Evolutionary conservation across 2,329 filamentous ascomycete genomes (phyloP).

Genomic region (Aspergillus brasiliensis): DNA sequence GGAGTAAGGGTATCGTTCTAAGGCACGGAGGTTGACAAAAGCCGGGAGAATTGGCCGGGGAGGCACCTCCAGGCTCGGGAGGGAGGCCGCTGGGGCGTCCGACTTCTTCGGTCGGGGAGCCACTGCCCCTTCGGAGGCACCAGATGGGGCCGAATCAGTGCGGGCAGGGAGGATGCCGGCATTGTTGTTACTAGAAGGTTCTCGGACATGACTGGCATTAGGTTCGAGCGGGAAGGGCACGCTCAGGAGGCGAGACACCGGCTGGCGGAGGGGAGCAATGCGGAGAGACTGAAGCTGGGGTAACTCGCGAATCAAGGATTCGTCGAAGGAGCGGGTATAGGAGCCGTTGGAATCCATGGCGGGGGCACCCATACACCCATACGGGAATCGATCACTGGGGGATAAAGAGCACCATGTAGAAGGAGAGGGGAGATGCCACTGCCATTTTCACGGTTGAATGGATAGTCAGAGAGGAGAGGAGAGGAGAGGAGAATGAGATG

Average conservation of each 20-base stretch:
- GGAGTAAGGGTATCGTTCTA: slow-evolving; percentile 47
- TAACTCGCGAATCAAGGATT: slow-evolving; percentile 45
- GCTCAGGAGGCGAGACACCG: slow-evolving; percentile 44
- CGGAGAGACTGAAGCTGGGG: slow-evolving; percentile 46
- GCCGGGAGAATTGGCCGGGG: slow-evolving; percentile 47
- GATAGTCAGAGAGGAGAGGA: not conserved
- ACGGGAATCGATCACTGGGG: slow-evolving; percentile 20
- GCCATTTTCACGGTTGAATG: slow-evolving; percentile 1
- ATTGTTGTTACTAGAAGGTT: slow-evolving; percentile 33
- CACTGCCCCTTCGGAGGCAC: slow-evolving; percentile 33
- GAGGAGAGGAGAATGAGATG: not conserved
- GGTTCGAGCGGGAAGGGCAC: slow-evolving; percentile 50
- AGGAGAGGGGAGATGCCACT: not conserved
- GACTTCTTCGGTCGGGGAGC: slow-evolving; percentile 37
- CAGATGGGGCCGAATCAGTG: slow-evolving; percentile 35
- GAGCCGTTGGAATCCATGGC: slow-evolving; percentile 36
- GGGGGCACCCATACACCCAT: slow-evolving; percentile 3
- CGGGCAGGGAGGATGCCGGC: slow-evolving; percentile 37
- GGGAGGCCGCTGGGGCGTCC: slow-evolving; percentile 32
- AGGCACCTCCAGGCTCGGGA: slow-evolving; percentile 38
- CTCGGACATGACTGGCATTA: slow-evolving; percentile 38
- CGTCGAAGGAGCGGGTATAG: slow-evolving; percentile 41
- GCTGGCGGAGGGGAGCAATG: slow-evolving; percentile 52
- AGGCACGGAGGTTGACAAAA: slow-evolving; percentile 51
- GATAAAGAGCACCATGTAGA: slow-evolving; percentile 1